A percentile compares a stretch with the other conserved stretches of the same genome.
Conservation (phyloP, 768 basidiomycete species). For the Gloeophyllum trabeum region DNA sequence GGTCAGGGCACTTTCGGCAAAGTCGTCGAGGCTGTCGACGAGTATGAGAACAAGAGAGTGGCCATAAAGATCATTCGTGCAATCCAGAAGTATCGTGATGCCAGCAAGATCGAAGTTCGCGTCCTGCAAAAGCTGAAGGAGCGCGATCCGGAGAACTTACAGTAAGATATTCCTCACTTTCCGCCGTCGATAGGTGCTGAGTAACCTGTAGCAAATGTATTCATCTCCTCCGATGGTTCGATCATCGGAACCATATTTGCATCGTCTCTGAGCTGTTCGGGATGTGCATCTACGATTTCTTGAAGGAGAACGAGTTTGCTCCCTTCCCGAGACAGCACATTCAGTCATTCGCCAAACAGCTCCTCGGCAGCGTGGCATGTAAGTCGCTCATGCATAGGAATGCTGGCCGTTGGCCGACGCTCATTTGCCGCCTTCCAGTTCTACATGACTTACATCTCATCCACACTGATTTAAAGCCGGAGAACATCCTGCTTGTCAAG, state of each 20-base stretch:
- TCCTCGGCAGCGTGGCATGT: slow-evolving; percentile 93
- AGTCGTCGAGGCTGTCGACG: slow-evolving; percentile 89
- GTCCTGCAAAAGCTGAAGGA: slow-evolving; percentile 88
- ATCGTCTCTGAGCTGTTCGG: slow-evolving; percentile 92
- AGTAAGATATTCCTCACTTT: slow-evolving; percentile 43
- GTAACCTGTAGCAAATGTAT: slow-evolving; percentile 79
- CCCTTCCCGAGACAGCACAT: slow-evolving; percentile 96
- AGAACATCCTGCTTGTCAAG: slow-evolving; percentile 91
- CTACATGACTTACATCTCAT: slow-evolving; percentile 84
- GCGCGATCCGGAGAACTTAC: slow-evolving; percentile 75
- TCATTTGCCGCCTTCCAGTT: slow-evolving; percentile 36
- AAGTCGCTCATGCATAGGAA: slow-evolving; percentile 22
- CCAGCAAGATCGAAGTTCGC: slow-evolving; percentile 94
- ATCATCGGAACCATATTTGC: slow-evolving; percentile 96
- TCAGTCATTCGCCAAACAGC: slow-evolving; percentile 86
- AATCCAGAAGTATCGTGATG: slow-evolving; percentile 97
- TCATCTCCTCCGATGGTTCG: slow-evolving; percentile 88
- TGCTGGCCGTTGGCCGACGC: too few relatives aligned
- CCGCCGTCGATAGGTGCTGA: slow-evolving; percentile 8
- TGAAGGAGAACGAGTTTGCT: slow-evolving; percentile 95
- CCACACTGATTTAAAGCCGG: slow-evolving; percentile 98
- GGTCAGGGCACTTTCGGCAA: slow-evolving; percentile 99
- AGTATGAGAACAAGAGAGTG: slow-evolving; percentile 61
- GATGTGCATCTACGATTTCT: slow-evolving; percentile 97
- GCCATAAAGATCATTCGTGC: slow-evolving; percentile 99